Evolutionary conservation across 768 basidiomycete genomes (phyloP).

Genomic region (Boletus coccyginus): DNA sequence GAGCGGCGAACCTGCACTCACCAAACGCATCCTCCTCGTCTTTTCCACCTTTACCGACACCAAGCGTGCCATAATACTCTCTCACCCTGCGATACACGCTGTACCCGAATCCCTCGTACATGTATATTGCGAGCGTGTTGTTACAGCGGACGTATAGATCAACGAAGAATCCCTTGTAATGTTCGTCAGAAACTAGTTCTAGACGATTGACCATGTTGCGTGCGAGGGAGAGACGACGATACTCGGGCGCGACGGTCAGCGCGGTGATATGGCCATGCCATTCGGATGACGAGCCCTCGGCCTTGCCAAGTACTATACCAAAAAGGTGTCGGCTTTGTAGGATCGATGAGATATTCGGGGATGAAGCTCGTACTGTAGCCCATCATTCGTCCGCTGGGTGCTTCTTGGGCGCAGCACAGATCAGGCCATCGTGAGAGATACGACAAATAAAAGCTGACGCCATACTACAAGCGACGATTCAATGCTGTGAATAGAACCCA

Average conservation of each 20-base stretch:
- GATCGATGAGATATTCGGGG: slow-evolving; percentile 6
- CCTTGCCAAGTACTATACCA: slow-evolving; percentile 83
- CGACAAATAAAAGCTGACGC: slow-evolving; percentile 81
- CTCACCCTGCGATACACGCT: slow-evolving; percentile 88
- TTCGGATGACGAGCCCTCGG: slow-evolving; percentile 71
- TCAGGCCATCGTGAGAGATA: slow-evolving; percentile 94
- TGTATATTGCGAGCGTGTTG: slow-evolving; percentile 76
- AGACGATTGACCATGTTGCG: slow-evolving; percentile 84
- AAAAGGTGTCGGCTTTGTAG: background rate
- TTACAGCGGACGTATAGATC: slow-evolving; percentile 94
- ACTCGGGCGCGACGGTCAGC: slow-evolving; percentile 90
- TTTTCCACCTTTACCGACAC: slow-evolving; percentile 68
- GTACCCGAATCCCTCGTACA: slow-evolving; percentile 94
- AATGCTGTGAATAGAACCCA: background rate
- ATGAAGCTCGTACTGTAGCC: slow-evolving; percentile 72
- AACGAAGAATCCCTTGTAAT: slow-evolving; percentile 85
- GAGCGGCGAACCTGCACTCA: slow-evolving; percentile 38
- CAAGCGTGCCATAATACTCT: slow-evolving; percentile 85
- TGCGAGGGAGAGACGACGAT: slow-evolving; percentile 84
- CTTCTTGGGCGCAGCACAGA: slow-evolving; percentile 79
- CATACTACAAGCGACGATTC: slow-evolving; percentile 53
- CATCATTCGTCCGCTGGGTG: slow-evolving; percentile 82
- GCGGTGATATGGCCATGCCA: slow-evolving; percentile 97
- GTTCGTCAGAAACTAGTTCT: slow-evolving; percentile 79
- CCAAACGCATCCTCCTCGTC: slow-evolving; percentile 93